phyloP scores from a whole-genome alignment of 768 basidiomycete species.

The Mycena haematopus region DNA sequence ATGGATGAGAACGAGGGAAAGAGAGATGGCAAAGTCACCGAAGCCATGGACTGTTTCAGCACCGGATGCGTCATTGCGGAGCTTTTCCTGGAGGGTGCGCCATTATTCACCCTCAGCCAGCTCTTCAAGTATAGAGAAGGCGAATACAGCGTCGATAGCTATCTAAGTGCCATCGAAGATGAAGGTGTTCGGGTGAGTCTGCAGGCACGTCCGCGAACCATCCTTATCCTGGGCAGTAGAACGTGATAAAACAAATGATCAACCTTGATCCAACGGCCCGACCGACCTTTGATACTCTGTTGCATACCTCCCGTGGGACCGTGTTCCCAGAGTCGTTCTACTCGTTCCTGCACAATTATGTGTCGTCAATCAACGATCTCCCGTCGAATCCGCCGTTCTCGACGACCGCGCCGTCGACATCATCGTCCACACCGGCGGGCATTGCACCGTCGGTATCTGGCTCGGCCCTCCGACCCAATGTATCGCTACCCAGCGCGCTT shows the following conservation, averaged over 20 bases:
- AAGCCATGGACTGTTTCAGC: slow-evolving; percentile 98
- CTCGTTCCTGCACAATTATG: slow-evolving; percentile 91
- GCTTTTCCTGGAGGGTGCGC: slow-evolving; percentile 92
- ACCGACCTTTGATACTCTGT: slow-evolving; percentile 80
- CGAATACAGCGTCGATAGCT: slow-evolving; percentile 75
- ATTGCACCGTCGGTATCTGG: slow-evolving; percentile 43
- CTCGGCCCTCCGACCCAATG: slow-evolving; percentile 40
- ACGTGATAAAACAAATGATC: slow-evolving; percentile 90
- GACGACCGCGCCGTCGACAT: slow-evolving; percentile 41
- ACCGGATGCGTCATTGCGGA: slow-evolving; percentile 95
- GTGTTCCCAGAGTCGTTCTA: slow-evolving; percentile 95
- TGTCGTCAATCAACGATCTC: slow-evolving; percentile 78
- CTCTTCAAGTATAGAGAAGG: slow-evolving; percentile 93
- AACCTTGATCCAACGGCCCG: slow-evolving; percentile 76
- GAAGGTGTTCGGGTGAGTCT: slow-evolving; percentile 76
- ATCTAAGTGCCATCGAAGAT: slow-evolving; percentile 80
- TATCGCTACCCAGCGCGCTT: slow-evolving; percentile 35
- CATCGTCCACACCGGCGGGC: slow-evolving; percentile 33
- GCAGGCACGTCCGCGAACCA: background rate
- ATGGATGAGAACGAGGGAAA: slow-evolving; percentile 65
- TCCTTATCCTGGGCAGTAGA: slow-evolving; percentile 55
- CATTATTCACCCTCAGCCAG: slow-evolving; percentile 92
- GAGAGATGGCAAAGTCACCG: slow-evolving; percentile 84
- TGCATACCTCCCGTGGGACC: slow-evolving; percentile 75
- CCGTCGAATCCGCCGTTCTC: slow-evolving; percentile 54